Percentiles rank a stretch among this genome's conserved stretches.
Evolutionary conservation across 306 rosid species (phyloP).

Genomic region (Cicer arietinum): DNA sequence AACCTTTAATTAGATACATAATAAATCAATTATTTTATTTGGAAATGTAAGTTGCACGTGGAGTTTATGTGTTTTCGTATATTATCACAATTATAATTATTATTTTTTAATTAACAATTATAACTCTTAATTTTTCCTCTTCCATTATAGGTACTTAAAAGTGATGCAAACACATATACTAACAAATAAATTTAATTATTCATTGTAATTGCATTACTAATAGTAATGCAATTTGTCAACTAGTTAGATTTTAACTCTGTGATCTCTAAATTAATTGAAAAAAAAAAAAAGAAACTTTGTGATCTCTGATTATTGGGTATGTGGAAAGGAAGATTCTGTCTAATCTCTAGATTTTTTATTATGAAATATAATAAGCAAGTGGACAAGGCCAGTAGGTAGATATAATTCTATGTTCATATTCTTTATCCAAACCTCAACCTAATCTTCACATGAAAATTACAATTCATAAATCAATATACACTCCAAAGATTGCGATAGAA

Average conservation of each 20-base stretch:
- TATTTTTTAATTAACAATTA: no score
- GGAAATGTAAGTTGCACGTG: no score
- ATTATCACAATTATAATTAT: no score
- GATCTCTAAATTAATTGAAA: not conserved
- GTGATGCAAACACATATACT: no score
- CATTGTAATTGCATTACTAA: no score
- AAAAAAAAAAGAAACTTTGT: not conserved
- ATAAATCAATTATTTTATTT: no score
- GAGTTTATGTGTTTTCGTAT: no score
- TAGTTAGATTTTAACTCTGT: not conserved
- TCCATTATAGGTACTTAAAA: no score
- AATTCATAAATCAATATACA: slow-evolving; percentile 19
- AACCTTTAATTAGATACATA: not conserved
- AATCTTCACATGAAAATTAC: slow-evolving; percentile 29
- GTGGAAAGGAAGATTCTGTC: slow-evolving; percentile 32
- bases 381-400: slow-evolving; percentile 38
- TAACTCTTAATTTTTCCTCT: no score
- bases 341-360: slow-evolving; percentile 25
- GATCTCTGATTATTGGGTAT: slow-evolving; percentile 27
- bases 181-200: no score
- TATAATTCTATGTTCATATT: slow-evolving; percentile 17
- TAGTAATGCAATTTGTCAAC: not conserved
- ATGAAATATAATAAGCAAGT: slow-evolving; percentile 6
- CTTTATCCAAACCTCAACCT: slow-evolving; percentile 18
- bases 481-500: slow-evolving; percentile 31